Conservation (phyloP, 345 rosid genomes). For the Boechera divaricarpa region DNA sequence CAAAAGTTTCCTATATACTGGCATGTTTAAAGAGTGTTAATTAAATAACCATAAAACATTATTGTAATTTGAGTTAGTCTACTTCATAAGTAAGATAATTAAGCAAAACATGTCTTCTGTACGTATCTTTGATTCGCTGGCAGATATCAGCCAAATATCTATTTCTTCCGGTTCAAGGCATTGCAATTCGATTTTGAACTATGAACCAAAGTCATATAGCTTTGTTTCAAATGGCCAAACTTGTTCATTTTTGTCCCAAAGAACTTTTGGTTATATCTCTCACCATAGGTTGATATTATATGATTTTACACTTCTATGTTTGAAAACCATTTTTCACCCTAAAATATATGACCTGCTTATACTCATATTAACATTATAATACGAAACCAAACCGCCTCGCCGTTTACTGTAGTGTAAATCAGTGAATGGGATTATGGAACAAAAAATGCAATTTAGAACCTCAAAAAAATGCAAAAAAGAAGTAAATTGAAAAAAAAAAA, state of each 20-base stretch:
- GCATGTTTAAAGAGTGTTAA: background rate
- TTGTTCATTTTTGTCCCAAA: background rate
- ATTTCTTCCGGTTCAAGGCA: slow-evolving; percentile 4
- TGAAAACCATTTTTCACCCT: too few species aligned
- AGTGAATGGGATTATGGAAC: too few species aligned
- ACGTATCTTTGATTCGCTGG: background rate
- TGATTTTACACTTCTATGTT: too few species aligned
- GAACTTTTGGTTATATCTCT: background rate
- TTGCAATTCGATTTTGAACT: background rate
- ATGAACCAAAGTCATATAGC: background rate
- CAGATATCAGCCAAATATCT: background rate
- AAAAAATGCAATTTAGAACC: background rate
- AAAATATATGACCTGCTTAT: too few species aligned
- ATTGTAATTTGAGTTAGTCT: background rate
- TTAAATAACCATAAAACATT: background rate
- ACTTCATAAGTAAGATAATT: background rate
- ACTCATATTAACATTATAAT: too few species aligned
- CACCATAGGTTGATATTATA: too few species aligned
- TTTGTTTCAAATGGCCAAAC: too few species aligned
- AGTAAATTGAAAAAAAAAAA: too few species aligned
- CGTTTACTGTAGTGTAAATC: too few species aligned
- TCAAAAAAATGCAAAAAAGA: background rate
- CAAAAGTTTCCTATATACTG: background rate
- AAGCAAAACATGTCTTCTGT: background rate
- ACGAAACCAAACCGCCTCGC: too few species aligned